A percentile compares a stretch with the other conserved stretches of the same genome.
phyloP scores from a whole-genome alignment of 352 stramenopile genomes.

The Achlya hypogyna region DNA sequence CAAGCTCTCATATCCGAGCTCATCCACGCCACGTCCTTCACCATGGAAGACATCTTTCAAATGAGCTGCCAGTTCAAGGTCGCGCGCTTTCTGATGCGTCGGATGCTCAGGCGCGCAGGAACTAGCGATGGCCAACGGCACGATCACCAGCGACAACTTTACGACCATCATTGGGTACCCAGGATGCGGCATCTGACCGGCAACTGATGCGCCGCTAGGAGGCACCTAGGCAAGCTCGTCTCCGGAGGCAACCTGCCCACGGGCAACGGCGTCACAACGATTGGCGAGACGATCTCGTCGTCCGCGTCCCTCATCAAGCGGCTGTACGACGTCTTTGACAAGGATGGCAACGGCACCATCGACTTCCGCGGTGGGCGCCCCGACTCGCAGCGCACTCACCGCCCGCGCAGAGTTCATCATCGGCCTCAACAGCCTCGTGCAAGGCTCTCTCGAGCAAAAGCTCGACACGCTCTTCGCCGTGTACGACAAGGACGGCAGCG shows the following conservation, averaged over 20 bases:
- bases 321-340: constrained; percentile 35
- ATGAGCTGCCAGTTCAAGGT: constrained; percentile 42
- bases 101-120: background rate
- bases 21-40: constrained; percentile 31
- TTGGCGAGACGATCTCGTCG: constrained; percentile 36
- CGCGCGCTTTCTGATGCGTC: background rate
- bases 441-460: constrained; percentile 33
- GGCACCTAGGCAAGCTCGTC: constrained; percentile 8
- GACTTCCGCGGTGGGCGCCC: constrained; percentile 25
- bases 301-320: constrained; percentile 36
- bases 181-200: background rate
- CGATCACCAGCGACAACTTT: constrained; percentile 37
- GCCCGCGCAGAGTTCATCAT: constrained; percentile 33
- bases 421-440: constrained; percentile 34
- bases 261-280: constrained; percentile 5
- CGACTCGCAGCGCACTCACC: background rate
- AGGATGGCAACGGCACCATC: constrained; percentile 36
- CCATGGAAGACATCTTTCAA: constrained; percentile 37
- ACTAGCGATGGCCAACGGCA: constrained; percentile 30
- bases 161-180: constrained; percentile 32
- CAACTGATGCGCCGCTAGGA: background rate
- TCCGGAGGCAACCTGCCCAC: background rate
- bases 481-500: constrained; percentile 25
- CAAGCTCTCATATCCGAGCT: constrained; percentile 42
- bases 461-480: constrained; percentile 34